phyloP scores from a whole-genome alignment of 192 early-diverging fungal genomes.

The Coemansia sp. region DNA sequence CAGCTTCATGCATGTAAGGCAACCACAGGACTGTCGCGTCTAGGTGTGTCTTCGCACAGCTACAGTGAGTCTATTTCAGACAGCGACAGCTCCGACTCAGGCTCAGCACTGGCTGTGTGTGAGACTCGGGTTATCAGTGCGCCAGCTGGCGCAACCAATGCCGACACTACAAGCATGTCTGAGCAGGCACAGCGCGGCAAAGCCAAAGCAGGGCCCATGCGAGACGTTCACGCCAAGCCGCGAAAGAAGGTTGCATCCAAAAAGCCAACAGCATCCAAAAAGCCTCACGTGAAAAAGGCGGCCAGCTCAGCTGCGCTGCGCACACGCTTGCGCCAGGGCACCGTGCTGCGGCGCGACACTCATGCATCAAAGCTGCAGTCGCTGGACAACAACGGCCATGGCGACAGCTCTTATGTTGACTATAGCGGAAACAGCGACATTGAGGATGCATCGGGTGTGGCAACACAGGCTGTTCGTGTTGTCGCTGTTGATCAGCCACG shows the following conservation, averaged over 20 bases:
- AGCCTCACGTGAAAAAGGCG: slow-evolving; percentile 37
- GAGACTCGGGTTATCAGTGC: not conserved
- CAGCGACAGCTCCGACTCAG: not conserved
- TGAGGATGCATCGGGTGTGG: slow-evolving; percentile 3
- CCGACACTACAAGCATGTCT: not conserved
- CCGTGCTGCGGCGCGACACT: slow-evolving; percentile 16
- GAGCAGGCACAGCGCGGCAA: slow-evolving; percentile 15
- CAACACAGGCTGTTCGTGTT: not conserved
- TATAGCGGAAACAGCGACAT: slow-evolving; percentile 21
- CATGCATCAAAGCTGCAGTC: slow-evolving; percentile 7
- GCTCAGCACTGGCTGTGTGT: not conserved
- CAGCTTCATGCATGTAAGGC: slow-evolving; percentile 46
- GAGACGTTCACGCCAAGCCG: slow-evolving; percentile 7
- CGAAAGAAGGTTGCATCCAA: slow-evolving; percentile 15
- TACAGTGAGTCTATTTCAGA: slow-evolving; percentile 10
- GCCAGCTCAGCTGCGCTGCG: slow-evolving; percentile 41
- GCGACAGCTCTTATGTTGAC: slow-evolving; percentile 51
- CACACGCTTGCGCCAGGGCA: slow-evolving; percentile 23
- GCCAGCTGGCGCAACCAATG: not conserved
- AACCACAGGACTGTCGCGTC: slow-evolving; percentile 42
- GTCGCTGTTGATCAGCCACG: slow-evolving; percentile 10
- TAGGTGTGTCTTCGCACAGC: slow-evolving; percentile 3
- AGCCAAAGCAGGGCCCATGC: slow-evolving; percentile 14
- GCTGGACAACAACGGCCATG: slow-evolving; percentile 1
- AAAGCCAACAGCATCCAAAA: slow-evolving; percentile 7